Evolutionary conservation across 257 asterid genomes (phyloP).

Genomic region (Solanum appendiculatum): DNA sequence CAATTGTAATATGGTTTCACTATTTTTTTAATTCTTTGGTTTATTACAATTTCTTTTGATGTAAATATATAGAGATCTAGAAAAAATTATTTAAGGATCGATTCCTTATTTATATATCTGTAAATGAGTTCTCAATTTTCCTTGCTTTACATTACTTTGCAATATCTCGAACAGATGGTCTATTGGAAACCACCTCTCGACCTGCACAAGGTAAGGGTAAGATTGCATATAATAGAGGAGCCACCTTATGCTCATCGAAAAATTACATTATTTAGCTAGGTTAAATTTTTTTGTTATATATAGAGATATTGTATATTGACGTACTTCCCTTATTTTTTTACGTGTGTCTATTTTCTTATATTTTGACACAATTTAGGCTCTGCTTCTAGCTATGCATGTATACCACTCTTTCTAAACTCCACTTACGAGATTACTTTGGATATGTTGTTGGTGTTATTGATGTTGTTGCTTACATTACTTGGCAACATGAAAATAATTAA

Average conservation of each 20-base stretch:
- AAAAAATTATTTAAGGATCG: background rate
- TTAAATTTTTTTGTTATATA: no score
- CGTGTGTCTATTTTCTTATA: background rate
- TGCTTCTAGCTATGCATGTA: background rate
- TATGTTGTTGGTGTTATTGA: background rate
- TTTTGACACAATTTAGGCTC: background rate
- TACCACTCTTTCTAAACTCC: background rate
- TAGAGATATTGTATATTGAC: background rate
- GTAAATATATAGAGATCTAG: background rate
- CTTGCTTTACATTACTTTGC: background rate
- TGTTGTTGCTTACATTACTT: background rate
- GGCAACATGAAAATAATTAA: background rate
- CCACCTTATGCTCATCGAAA: background rate
- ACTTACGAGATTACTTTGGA: background rate
- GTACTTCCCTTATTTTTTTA: background rate
- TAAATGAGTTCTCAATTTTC: background rate
- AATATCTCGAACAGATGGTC: background rate
- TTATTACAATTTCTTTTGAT: background rate
- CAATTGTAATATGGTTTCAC: background rate
- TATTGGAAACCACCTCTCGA: background rate
- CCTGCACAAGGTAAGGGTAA: background rate
- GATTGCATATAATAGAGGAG: background rate
- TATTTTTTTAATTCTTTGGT: background rate
- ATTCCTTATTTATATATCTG: background rate
- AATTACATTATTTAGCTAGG: background rate